Conservation (phyloP, 768 basidiomycete genomes). For the Gymnopilus junonius region DNA sequence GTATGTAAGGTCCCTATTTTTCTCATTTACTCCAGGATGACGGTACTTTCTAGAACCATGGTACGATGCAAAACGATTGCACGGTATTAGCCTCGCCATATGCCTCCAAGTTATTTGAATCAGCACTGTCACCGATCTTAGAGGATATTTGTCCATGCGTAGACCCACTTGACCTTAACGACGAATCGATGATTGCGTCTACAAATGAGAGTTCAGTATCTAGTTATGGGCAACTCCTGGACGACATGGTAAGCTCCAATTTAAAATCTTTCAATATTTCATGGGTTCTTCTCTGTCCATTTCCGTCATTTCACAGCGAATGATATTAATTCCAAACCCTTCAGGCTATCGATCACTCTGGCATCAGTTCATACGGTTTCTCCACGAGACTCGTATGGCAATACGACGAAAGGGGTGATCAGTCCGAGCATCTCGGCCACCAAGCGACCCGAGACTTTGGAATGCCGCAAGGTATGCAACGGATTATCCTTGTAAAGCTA, state of each 20-base stretch:
- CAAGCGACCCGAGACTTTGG: slow-evolving; percentile 12
- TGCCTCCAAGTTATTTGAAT: slow-evolving; percentile 29
- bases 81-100: slow-evolving; percentile 20
- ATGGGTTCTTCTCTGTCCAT: neutral
- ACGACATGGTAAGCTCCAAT: slow-evolving; percentile 19
- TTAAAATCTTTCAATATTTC: neutral
- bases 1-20: neutral
- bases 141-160: slow-evolving; percentile 35
- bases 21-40: neutral
- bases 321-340: slow-evolving; percentile 1
- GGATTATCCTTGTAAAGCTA: neutral
- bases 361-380: slow-evolving; percentile 13
- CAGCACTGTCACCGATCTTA: slow-evolving; percentile 40
- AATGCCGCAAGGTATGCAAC: slow-evolving; percentile 18
- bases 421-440: slow-evolving; percentile 6
- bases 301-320: neutral
- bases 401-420: slow-evolving; percentile 7
- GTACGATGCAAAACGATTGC: neutral
- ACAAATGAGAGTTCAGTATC: slow-evolving; percentile 28
- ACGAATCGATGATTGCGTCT: slow-evolving; percentile 11
- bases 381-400: slow-evolving; percentile 12
- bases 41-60: neutral
- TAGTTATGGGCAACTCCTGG: slow-evolving; percentile 33
- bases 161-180: slow-evolving; percentile 9
- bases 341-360: slow-evolving; percentile 22